Evolutionary conservation across 257 asterid species (phyloP).

Genomic region (Nemophila menziesii): DNA sequence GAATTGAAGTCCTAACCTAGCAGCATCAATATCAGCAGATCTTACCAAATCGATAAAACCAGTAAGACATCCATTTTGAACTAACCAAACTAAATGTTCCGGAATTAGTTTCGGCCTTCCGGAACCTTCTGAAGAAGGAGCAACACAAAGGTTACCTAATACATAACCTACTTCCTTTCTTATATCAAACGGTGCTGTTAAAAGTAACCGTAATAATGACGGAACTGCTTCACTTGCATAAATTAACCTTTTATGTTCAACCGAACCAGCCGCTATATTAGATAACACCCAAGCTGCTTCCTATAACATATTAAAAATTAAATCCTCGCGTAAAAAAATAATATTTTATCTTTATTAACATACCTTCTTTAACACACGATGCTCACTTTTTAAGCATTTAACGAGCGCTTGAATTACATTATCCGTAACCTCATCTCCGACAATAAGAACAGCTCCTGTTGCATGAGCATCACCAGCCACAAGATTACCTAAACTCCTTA

Average conservation of each 20-base stretch:
- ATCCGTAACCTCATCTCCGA: slow-evolving; percentile 63
- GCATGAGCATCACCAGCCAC: slow-evolving; percentile 69
- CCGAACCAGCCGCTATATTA: slow-evolving; percentile 77
- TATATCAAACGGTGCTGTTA: slow-evolving; percentile 73
- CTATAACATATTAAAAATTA: slow-evolving; percentile 29
- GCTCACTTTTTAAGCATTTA: slow-evolving; percentile 73
- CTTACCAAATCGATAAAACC: slow-evolving; percentile 79
- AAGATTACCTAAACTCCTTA: slow-evolving; percentile 88
- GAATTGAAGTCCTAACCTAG: slow-evolving; percentile 87
- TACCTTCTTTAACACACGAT: slow-evolving; percentile 82
- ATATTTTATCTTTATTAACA: neutral
- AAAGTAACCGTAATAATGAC: slow-evolving; percentile 42
- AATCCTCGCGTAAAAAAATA: neutral
- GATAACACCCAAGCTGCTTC: slow-evolving; percentile 97
- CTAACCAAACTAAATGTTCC: slow-evolving; percentile 83
- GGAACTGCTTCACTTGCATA: slow-evolving; percentile 67
- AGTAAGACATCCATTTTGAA: slow-evolving; percentile 56
- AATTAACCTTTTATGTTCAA: slow-evolving; percentile 65
- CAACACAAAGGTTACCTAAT: slow-evolving; percentile 81
- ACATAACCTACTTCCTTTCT: slow-evolving; percentile 88
- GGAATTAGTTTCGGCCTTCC: slow-evolving; percentile 57
- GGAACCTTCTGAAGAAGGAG: slow-evolving; percentile 52
- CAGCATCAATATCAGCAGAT: slow-evolving; percentile 84
- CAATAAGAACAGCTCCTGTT: slow-evolving; percentile 40
- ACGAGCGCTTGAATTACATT: slow-evolving; percentile 49